Evolutionary conservation across 495 filamentous ascomycete species (phyloP), one percentile per base, ranked within the genome.

Genomic region (Penicillium cinerascens): DNA sequence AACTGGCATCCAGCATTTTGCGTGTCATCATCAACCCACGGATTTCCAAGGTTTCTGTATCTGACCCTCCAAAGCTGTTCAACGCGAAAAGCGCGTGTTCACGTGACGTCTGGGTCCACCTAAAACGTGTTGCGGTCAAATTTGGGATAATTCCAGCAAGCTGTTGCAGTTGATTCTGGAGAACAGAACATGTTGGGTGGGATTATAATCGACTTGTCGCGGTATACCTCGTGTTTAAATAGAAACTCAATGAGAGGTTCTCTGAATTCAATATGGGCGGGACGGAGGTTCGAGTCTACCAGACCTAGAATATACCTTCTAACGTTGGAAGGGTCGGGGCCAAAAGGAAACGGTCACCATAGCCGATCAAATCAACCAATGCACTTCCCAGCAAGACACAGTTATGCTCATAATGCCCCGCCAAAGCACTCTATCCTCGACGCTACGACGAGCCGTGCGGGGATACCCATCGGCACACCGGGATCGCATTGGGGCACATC

Each of bases 1-100:
- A n/a, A n/a, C 18, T 44, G 51, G 56, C 36, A 49, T 64, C 42
- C 58, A 60, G 29, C 40, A 54, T 51, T 39, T 17, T 37, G 3
- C 22, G 22, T 52, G 45, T 26, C 45, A 54, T 48, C 21, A 39
- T 29, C 16, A 15, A 33, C n/a, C 18, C 42, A 18, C 3, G 18
- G 37, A 20, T 5, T 16, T 39, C 18, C 16, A 39, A 39, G 16
- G 11, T 3, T 13, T 33, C 11, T 13, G 29, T 23, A 39, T 39
- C 16, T 2, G 37, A 20, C 18, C 16, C 7, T 16, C n/a, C 3
- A 42, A 45, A 40, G 52, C 22, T 9, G n/a, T 33, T 39, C 6
- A 56, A 60, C 58, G 52, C 58, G 58, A 40, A 26, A 4, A 18
- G 38, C 58, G 56, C 58, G 58, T 49, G 8, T 36, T 45, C 58